Base-by-base conservation (phyloP, 106 monocot genomes). In the Platanthera zijinensis region DNA sequence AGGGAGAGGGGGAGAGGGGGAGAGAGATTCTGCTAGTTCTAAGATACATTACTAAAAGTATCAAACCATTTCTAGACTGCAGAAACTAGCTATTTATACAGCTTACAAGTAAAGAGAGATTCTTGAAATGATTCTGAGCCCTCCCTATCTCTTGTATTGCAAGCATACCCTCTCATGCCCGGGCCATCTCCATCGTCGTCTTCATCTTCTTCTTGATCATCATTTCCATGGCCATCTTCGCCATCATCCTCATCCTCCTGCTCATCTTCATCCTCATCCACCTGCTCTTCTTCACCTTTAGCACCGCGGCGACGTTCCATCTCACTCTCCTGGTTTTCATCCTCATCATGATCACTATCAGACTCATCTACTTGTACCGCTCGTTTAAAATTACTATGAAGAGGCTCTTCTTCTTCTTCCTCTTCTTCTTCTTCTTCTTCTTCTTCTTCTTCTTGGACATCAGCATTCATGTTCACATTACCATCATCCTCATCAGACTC, bases 21-120 rank as follows among this genome's bases (percentile, higher is more conserved):
- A 67, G 32, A 39, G 39, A 39, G 39, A 1, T 39, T 2, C 39
- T 39, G 39, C 39, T 39, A 39, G 39, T 39, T 39, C 39, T 67
- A 9, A 11, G 11, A 30, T 13, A 67, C 67, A 67, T 67, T 1
- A 67, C 8, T 13, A 18, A 61, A 66, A 48, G 48, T 15, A 48
- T 70, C 48, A 70, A 8, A n/a, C 17, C 46, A 70, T 70, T n/a
- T 70, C n/a, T 70, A 15, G 9, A 48, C 7, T 7, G 51, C 49
- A 72, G 50, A 72, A 51, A 51, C 46, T 19, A 5, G 4, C 10
- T 72, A 72, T 47, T 51, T 22, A 12, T 50, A 51, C 14, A 72
- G 17, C 51, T 47, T 72, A 72, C 51, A 72, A 19, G 50, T 72
- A n/a, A 72, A 72, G 51, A 72, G 49, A 46, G 72, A 72, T 72